phyloP scores from a whole-genome alignment of 2,329 filamentous ascomycete genomes.

The Fusarium keratoplasticum region DNA sequence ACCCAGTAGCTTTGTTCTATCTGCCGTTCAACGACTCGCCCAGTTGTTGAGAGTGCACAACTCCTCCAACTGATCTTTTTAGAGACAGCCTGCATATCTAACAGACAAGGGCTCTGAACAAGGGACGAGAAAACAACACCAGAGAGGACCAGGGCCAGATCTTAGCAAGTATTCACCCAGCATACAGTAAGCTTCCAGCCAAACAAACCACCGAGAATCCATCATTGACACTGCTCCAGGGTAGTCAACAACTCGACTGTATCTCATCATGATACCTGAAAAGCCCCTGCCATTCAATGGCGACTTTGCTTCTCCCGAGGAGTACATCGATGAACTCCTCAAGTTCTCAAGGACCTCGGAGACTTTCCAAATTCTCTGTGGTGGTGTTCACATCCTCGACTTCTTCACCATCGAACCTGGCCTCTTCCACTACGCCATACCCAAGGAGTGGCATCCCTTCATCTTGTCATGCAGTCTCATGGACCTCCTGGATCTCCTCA shows the following conservation, averaged over 20 bases:
- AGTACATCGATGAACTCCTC: constrained; percentile 83
- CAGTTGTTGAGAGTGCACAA: background rate
- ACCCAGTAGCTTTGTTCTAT: background rate
- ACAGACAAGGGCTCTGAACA: background rate
- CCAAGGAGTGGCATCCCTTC: constrained; percentile 84
- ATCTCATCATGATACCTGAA: constrained; percentile 58
- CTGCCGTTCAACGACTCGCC: background rate
- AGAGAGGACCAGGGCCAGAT: background rate
- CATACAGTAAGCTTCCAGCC: background rate
- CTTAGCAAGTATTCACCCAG: background rate
- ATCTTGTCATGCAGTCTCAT: constrained; percentile 78
- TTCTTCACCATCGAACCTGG: constrained; percentile 91
- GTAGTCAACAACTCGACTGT: constrained; percentile 16
- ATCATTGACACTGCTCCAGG: constrained; percentile 28
- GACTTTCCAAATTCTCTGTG: constrained; percentile 88
- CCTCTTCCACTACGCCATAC: constrained; percentile 82
- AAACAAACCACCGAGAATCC: background rate
- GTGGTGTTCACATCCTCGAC: constrained; percentile 96
- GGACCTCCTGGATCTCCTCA: constrained; percentile 81
- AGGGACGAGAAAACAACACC: background rate
- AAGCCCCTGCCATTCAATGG: constrained; percentile 75
- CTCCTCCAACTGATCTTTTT: background rate
- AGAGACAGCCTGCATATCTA: background rate
- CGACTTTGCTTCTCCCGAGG: constrained; percentile 76
- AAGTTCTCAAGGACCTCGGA: constrained; percentile 79